Conservation (phyloP, 495 filamentous ascomycete species). For the Pseudotulostoma volvatum region DNA sequence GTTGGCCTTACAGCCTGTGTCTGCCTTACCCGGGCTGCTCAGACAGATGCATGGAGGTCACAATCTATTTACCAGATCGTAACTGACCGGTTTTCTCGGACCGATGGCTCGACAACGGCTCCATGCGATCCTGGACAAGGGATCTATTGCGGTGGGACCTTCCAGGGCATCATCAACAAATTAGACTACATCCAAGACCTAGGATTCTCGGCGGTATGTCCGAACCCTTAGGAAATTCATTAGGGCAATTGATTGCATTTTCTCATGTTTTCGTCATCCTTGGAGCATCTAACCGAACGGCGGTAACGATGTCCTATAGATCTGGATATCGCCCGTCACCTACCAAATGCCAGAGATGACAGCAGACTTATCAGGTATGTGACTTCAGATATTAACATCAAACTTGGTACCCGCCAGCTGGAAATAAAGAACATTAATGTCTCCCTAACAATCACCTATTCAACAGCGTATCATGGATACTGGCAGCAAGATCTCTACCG, state of each 20-base stretch:
- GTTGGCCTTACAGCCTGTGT: not conserved
- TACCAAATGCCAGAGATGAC: slow-evolving; percentile 38
- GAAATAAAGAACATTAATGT: too few relatives aligned
- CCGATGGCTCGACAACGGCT: slow-evolving; percentile 44
- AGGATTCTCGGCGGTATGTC: slow-evolving; percentile 53
- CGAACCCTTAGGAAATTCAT: too few relatives aligned
- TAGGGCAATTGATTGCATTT: too few relatives aligned
- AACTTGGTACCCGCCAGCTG: too few relatives aligned
- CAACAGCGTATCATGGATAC: slow-evolving; percentile 55
- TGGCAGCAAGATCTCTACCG: slow-evolving; percentile 54
- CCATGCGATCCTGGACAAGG: slow-evolving; percentile 29
- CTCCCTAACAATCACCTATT: slow-evolving; percentile 28
- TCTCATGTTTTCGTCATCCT: too few relatives aligned
- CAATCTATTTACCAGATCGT: slow-evolving; percentile 60
- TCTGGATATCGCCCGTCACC: slow-evolving; percentile 75
- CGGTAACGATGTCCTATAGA: too few relatives aligned
- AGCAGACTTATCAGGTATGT: slow-evolving; percentile 1
- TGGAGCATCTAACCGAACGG: too few relatives aligned
- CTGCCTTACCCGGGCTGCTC: slow-evolving; percentile 12
- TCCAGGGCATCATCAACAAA: slow-evolving; percentile 50
- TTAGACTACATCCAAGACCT: slow-evolving; percentile 47
- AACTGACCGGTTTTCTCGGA: slow-evolving; percentile 59
- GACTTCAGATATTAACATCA: too few relatives aligned
- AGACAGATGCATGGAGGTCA: slow-evolving; percentile 39
- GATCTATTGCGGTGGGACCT: slow-evolving; percentile 61